Evolutionary conservation across 1,284 basidiomycete genomes (phyloP), one percentile per base, ranked within the genome.

Genomic region (Athelia sp.): DNA sequence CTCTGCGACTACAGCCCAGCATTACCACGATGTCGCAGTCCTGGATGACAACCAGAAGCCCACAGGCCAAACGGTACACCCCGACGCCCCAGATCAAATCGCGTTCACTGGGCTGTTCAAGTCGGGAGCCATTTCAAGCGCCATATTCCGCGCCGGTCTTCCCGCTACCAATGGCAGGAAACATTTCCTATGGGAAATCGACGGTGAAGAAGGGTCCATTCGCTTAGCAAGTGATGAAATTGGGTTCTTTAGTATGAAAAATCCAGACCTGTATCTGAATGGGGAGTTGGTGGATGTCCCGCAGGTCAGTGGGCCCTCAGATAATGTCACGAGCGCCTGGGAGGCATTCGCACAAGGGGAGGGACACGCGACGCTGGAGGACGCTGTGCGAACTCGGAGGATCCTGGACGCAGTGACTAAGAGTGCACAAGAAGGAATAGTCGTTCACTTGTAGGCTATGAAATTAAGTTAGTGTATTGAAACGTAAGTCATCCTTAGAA

Each of bases 341-440:
- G 50, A 54, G 45, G 63, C 58, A 53, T 64, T 59, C 50, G 58
- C 60, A 13, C 56, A 59, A 35, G 60, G 58, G 2, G 52, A 55
- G 17, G 6, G 26, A 13, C 13, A 4, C 4, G 51, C 65, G 21
- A 66, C 62, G 2, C 54, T 69, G 15, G 69, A 71, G 24, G 67
- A 69, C 45, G 67, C 67, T 11, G 60, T 69, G 8, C 56, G 51
- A 48, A 43, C 61, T 17, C 56, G 61, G 19, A 52, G 50, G 34
- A 42, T 67, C 9, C 35, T 72, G 22, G 62, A 67, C 47, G 67
- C 64, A 8, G 60, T 70, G 22, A 45, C 56, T 22, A 53, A 52
- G 43, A 70, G 70, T 53, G 56, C 57, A n/a, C 50, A 53, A 18
- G 63, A 67, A 40, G 64, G 66, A 24, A 43, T 8, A n/a, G 22